Base-by-base conservation (phyloP, 805 yeast species). In the Candida rishiriensis region DNA sequence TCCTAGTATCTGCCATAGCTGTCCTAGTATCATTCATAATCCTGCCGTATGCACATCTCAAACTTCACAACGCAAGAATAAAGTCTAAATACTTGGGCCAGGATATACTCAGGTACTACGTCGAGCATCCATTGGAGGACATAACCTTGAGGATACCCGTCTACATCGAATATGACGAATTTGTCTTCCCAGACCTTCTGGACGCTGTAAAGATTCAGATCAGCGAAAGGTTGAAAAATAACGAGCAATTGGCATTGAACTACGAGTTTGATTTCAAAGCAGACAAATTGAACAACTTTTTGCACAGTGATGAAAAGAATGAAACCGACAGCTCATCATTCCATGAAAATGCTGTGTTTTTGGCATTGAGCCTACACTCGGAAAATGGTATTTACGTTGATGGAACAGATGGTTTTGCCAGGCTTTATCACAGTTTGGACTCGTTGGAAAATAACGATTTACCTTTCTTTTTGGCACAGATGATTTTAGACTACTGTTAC, bases 171-270 rank as follows among this genome's bases (percentile, higher is more conserved):
- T 53, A 62, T 1, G 70, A 71, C 10, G 76, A 75, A 1, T 71
- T 79, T 50, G 61, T 65, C 14, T 81, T 82, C 52, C 43, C 91
- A 0, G 96, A 88, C 59, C 56, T 88, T 15, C 75, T 73, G 1
- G 70, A 70, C 36, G 88, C 85, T 1, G 57, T 75, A 1, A 74
- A 75, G 46, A 54, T 69, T 11, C 77, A 78, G 51, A 54, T 77
- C 2, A 68, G 73, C 46, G 63, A 66, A 13, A 63, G 74, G 37
- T 46, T 80, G 35, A 54, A 60, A n/a, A 29, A 42, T 3, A 37
- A 45, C 3, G 63, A 61, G 28, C 43, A 46, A 9, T 33, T 50
- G 1, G 40, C 51, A 3, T 43, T 50, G 11, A 44, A 51, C 28
- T 53, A 50, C 40, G 46, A 53, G 29, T 39, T 63, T 29, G 61